Conservation (phyloP, 768 basidiomycete genomes). For the Gautieria morchelliformis region DNA sequence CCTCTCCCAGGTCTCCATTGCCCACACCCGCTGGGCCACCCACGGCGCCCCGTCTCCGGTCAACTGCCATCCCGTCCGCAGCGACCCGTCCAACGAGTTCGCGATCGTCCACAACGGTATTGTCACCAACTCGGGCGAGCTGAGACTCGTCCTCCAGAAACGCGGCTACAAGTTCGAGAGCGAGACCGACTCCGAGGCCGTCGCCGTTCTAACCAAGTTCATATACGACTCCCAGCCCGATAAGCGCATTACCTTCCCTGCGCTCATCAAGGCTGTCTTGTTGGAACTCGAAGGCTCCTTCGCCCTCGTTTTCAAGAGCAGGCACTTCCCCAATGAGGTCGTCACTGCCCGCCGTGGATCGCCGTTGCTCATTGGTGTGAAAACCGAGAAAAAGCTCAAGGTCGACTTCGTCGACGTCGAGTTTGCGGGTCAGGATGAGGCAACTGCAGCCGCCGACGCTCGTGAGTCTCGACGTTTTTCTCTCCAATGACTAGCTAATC, state of each 20-base stretch:
- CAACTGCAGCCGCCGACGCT: conserved; percentile 27
- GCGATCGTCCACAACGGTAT: conserved; percentile 97
- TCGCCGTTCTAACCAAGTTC: conserved; percentile 93
- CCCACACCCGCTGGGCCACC: conserved; percentile 99
- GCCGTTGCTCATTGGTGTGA: conserved; percentile 93
- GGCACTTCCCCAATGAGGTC: conserved; percentile 90
- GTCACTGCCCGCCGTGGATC: conserved; percentile 96
- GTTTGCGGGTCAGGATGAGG: conserved; percentile 66
- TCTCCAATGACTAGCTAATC: background rate
- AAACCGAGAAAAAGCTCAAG: conserved; percentile 99
- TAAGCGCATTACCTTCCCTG: conserved; percentile 80
- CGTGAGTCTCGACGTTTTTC: conserved; percentile 25
- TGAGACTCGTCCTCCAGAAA: conserved; percentile 89
- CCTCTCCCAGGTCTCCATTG: conserved; percentile 88
- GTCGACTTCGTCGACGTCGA: conserved; percentile 99
- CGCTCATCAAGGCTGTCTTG: conserved; percentile 88
- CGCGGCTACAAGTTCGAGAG: conserved; percentile 89
- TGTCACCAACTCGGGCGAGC: conserved; percentile 86
- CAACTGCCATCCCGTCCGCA: conserved; percentile 94
- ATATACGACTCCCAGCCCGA: conserved; percentile 88
- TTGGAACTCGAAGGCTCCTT: conserved; percentile 99
- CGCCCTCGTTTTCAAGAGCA: conserved; percentile 97
- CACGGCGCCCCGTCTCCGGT: conserved; percentile 80
- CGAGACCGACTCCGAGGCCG: conserved; percentile 97
- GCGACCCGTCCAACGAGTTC: conserved; percentile 75